Evolutionary conservation across 371 early-diverging fungal species (phyloP), one percentile per base, ranked within the genome.

Genomic region (Rhizopus microsporus): DNA sequence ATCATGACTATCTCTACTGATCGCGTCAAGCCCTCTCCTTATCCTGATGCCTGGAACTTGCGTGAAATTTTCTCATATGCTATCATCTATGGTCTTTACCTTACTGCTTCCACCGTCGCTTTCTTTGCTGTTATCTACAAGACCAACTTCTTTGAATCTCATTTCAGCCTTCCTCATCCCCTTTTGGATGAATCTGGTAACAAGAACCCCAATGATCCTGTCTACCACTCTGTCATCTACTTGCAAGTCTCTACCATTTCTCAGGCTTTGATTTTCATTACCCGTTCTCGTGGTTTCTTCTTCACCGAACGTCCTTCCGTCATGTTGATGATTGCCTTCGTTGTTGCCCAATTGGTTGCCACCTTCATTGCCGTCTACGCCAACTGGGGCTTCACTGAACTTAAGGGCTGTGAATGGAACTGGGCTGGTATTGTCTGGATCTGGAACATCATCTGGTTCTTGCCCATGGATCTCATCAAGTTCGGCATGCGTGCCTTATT

Each of bases 381-480:
- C 51, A 60, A 84, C 80, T 84, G 84, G 84, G 69, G 73, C 44
- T 84, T 84, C 74, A 81, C 84, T 47, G 56, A 71, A 46, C 82
- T 84, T 38, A 50, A 67, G 37, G 81, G 81, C 53, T 82, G 82
- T 69, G 84, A 82, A 45, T 84, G 84, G 84, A 62, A 71, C 35
- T 81, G 74, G 78, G 84, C 75, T 51, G 82, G 82, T 65, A 84
- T 82, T 59, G 86, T 83, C 65, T 88, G 89, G 89, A 79, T 88
- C 74, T 88, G 87, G 87, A 87, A 88, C 82, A 81, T 88, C 51
- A 67, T 88, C 62, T 88, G 89, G 89, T 88, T 85, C 70, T 54
- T 86, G 47, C 89, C 89, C 42, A 66, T 88, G 59, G 89, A 88
- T 69, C 80, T 86, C 57, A 71, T 87, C 83, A 88, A 88, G 81